Evolutionary conservation across 2,329 filamentous ascomycete species (phyloP).

Genomic region (Fusarium keratoplasticum): DNA sequence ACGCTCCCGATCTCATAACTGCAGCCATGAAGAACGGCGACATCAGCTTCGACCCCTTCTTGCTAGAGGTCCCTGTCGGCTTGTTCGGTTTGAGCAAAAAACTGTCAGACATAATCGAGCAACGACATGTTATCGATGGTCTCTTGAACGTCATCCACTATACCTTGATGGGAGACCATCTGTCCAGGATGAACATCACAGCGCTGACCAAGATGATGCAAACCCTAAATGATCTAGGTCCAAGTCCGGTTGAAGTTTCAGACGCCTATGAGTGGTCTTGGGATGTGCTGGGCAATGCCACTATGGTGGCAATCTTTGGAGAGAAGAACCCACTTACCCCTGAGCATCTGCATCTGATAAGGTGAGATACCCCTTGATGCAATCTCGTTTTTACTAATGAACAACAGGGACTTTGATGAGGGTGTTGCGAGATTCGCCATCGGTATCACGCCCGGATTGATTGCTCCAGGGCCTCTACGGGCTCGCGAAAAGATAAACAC

Average conservation of each 20-base stretch:
- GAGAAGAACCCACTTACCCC: neutral
- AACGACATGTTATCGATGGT: neutral
- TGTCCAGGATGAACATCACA: neutral
- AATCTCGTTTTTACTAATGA: neutral
- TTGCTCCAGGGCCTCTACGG: neutral
- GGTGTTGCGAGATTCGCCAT: neutral
- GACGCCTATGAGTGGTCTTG: neutral
- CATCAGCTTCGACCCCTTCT: conserved; percentile 1
- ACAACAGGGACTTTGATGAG: conserved; percentile 9
- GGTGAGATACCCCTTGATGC: neutral
- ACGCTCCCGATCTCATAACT: neutral
- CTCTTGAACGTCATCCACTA: conserved; percentile 2
- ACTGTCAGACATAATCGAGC: neutral
- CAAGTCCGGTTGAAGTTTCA: neutral
- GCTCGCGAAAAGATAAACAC: neutral
- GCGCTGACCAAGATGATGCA: neutral
- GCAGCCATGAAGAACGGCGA: neutral
- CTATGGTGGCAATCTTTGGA: neutral
- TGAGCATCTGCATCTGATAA: neutral
- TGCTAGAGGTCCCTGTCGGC: neutral
- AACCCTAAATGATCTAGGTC: neutral
- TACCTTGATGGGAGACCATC: neutral
- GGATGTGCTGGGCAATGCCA: neutral
- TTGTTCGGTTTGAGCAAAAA: neutral
- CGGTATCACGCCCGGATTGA: neutral